phyloP scores from a whole-genome alignment of 2,329 filamentous ascomycete genomes.

The Diaporthe batatas region DNA sequence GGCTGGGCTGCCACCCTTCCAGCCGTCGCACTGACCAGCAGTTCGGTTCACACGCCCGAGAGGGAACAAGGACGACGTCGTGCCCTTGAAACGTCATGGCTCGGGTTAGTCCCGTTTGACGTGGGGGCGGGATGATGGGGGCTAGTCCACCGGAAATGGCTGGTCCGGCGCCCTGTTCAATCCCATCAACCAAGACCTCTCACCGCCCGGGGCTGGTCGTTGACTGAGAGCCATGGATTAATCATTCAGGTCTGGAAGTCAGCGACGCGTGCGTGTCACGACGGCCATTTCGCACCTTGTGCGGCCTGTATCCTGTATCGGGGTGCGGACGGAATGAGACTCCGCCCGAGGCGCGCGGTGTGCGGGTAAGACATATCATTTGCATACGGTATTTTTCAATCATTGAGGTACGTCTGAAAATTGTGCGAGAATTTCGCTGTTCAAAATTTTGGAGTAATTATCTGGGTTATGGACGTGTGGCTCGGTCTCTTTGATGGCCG shows the following conservation, averaged over 20 bases:
- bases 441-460: conserved; percentile 22
- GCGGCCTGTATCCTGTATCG: not conserved
- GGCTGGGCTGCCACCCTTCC: not conserved
- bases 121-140: conserved; percentile 10
- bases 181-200: not conserved
- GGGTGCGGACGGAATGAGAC: not conserved
- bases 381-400: not conserved
- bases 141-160: conserved; percentile 15
- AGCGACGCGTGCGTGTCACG: not conserved
- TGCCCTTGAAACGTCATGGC: conserved; percentile 22
- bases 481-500: not conserved
- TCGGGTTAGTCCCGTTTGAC: conserved; percentile 16
- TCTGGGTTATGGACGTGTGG: not conserved
- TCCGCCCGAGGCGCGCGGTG: not conserved
- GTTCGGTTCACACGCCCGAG: conserved; percentile 25
- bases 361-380: not conserved
- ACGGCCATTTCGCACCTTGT: not conserved
- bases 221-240: not conserved
- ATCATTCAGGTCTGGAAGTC: no score
- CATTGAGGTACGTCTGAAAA: not conserved
- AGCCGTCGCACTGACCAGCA: conserved; percentile 23
- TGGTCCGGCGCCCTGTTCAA: not conserved
- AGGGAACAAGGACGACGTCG: not conserved
- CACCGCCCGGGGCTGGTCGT: not conserved
- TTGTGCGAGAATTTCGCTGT: not conserved